Percentiles rank a stretch among this genome's conserved stretches.
Evolutionary conservation across 2,329 filamentous ascomycete species (phyloP).

Genomic region (Colletotrichum sp.): DNA sequence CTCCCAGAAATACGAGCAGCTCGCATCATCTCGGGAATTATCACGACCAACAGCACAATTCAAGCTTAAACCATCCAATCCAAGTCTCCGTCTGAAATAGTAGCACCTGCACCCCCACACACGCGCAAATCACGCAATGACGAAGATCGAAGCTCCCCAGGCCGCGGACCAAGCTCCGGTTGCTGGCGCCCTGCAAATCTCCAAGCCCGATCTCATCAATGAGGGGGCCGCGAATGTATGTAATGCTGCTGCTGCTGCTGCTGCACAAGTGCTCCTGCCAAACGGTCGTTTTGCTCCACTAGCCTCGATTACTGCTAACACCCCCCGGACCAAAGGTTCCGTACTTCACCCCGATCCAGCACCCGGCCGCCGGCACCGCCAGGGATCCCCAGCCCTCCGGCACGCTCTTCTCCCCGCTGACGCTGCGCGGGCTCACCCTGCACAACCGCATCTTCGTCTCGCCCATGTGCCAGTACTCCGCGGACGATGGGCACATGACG

Average conservation of each 20-base stretch:
- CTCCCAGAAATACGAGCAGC: not conserved
- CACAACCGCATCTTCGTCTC: constrained; percentile 52
- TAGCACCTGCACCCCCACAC: not conserved
- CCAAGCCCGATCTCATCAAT: constrained; percentile 19
- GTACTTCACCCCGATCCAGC: constrained; percentile 56
- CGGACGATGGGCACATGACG: constrained; percentile 44
- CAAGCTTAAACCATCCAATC: not conserved
- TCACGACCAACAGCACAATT: not conserved
- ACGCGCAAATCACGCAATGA: not conserved
- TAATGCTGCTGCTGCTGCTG: not conserved
- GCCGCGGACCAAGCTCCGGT: not conserved
- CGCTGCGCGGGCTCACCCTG: constrained; percentile 45
- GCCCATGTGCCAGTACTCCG: constrained; percentile 54
- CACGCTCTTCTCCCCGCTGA: constrained; percentile 48
- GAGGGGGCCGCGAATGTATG: constrained; percentile 34
- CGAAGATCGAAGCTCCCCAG: constrained; percentile 1
- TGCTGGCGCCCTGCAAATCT: not conserved
- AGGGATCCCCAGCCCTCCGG: constrained; percentile 50
- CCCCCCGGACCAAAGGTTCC: constrained; percentile 28
- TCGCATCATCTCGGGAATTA: not conserved
- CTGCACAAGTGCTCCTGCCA: not conserved
- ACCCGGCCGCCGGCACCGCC: constrained; percentile 49
- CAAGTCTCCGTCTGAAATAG: not conserved
- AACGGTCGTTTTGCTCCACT: not conserved
- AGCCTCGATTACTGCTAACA: not conserved